A percentile compares a stretch with the other conserved stretches of the same genome.
These are phyloP conservation scores for Trichomonas tenax DNA, from an alignment of 208 protist genomes.

Conservation along the genomic window DNA sequence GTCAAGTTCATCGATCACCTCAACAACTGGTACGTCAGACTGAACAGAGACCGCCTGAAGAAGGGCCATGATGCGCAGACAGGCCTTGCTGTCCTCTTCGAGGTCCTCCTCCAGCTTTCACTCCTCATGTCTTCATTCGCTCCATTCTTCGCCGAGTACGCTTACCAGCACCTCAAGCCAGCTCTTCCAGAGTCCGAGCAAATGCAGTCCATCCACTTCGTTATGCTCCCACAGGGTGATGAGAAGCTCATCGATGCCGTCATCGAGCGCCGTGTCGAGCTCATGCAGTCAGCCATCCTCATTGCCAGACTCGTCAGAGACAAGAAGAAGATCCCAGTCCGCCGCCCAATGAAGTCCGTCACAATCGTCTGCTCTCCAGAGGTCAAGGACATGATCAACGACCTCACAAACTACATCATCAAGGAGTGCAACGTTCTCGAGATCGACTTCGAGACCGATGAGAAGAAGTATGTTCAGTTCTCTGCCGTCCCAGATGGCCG, in stretches of 20 bases:
- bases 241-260: not conserved
- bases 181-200: conserved; percentile 59
- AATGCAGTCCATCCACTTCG: conserved; percentile 44
- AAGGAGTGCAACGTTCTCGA: not conserved
- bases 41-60: conserved; percentile 77
- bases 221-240: conserved; percentile 21
- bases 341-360: not conserved
- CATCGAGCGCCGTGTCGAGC: not conserved
- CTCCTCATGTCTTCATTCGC: conserved; percentile 79
- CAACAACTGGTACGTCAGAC: conserved; percentile 97
- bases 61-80: not conserved
- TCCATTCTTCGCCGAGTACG: conserved; percentile 88
- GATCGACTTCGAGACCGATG: not conserved
- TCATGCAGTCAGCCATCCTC: not conserved
- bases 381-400: not conserved
- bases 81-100: conserved; percentile 54
- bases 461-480: conserved; percentile 7
- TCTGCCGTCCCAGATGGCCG: not conserved
- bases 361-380: not conserved
- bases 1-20: conserved; percentile 86
- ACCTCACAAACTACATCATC: not conserved
- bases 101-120: conserved; percentile 64
- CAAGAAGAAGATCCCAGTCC: not conserved
- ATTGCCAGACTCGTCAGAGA: not conserved
- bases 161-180: conserved; percentile 85